phyloP scores from a whole-genome alignment of 139 green algal genomes.

The Klebsormidium nitens region DNA sequence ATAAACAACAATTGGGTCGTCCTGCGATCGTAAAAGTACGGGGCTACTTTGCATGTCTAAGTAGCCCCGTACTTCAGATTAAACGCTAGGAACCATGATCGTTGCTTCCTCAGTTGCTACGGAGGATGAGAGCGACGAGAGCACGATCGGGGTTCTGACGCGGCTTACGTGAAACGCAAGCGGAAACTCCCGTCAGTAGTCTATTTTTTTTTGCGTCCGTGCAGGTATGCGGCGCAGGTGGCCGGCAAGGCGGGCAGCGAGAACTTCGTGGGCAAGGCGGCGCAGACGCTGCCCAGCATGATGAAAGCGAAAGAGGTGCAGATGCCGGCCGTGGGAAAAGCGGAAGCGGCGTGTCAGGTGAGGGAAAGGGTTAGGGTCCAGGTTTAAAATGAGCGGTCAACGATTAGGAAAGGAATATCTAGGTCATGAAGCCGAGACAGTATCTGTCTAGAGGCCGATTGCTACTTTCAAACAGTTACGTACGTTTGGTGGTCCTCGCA shows the following conservation, averaged over 20 bases:
- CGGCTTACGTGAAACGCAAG: too few relatives aligned
- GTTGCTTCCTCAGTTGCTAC: too few relatives aligned
- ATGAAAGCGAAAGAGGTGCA: slow-evolving; percentile 33
- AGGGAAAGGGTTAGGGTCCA: background rate
- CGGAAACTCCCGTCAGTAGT: too few relatives aligned
- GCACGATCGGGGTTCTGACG: too few relatives aligned
- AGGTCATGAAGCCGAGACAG: background rate
- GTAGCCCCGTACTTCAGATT: too few relatives aligned
- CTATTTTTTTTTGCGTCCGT: too few relatives aligned
- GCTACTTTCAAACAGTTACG: background rate
- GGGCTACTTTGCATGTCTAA: too few relatives aligned
- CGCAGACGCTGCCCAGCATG: slow-evolving; percentile 14
- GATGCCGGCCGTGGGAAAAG: background rate
- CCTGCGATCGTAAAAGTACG: too few relatives aligned
- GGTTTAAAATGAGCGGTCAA: slow-evolving; percentile 1
- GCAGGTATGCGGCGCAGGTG: background rate
- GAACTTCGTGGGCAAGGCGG: slow-evolving; percentile 8
- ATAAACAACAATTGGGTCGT: too few relatives aligned
- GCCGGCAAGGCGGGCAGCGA: background rate
- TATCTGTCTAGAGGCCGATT: background rate
- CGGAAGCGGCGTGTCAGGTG: background rate
- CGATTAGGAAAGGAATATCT: background rate
- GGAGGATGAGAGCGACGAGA: too few relatives aligned
- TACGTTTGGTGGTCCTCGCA: background rate
- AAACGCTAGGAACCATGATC: too few relatives aligned